A percentile compares a stretch with the other conserved stretches of the same genome.
phyloP scores from a whole-genome alignment of 768 basidiomycete genomes.

The Rhodocollybia butyracea region DNA sequence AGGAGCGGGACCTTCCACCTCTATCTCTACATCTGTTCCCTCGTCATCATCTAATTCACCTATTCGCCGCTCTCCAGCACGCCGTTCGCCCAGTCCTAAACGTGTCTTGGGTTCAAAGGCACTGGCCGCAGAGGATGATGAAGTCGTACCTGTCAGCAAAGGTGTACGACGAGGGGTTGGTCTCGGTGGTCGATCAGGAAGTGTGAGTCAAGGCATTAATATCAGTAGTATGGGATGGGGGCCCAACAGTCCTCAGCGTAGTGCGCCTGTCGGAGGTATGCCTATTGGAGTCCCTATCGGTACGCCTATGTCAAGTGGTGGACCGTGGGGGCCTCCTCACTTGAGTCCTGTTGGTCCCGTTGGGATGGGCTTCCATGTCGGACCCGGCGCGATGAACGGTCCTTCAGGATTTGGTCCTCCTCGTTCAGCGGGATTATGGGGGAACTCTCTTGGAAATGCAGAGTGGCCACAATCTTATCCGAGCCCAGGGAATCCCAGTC shows the following conservation, averaged over 20 bases:
- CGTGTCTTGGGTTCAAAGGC: conserved; percentile 75
- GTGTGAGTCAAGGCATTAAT: too few species aligned
- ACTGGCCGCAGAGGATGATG: conserved; percentile 76
- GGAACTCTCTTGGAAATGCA: not conserved
- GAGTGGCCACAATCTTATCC: not conserved
- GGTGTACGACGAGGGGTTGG: conserved; percentile 14
- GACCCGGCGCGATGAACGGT: not conserved
- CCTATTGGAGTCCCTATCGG: conserved; percentile 16
- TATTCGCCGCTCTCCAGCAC: conserved; percentile 6
- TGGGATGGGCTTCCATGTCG: not conserved
- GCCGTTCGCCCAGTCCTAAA: conserved; percentile 54
- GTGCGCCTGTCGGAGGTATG: not conserved
- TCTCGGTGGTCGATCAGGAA: conserved; percentile 7
- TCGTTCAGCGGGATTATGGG: not conserved
- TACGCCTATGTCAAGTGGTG: conserved; percentile 6
- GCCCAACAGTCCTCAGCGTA: not conserved
- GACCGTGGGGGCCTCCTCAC: not conserved
- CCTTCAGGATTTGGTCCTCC: not conserved
- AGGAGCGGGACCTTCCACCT: conserved; percentile 36
- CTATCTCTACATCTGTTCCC: conserved; percentile 47
- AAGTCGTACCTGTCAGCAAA: conserved; percentile 46
- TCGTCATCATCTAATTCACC: conserved; percentile 68
- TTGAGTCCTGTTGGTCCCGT: not conserved
- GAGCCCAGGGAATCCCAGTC: not conserved
- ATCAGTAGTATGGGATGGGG: conserved; percentile 5